Percentiles rank a stretch among this genome's conserved stretches.
Conservation (phyloP, 2,329 filamentous ascomycete genomes). For the Dactylonectria macrodidyma region DNA sequence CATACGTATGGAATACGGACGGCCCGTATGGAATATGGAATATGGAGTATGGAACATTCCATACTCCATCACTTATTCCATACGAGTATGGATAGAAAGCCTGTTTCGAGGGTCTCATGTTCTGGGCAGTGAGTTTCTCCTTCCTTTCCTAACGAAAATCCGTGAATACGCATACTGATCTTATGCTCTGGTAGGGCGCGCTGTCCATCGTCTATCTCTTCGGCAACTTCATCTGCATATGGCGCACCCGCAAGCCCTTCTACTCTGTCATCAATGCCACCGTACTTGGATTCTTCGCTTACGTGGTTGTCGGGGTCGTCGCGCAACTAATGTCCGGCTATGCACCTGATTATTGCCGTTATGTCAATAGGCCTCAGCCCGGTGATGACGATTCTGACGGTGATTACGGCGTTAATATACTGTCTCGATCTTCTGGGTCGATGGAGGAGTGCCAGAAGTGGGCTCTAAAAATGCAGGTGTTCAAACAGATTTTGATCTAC, state of each 20-base stretch:
- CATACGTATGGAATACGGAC: too few relatives aligned
- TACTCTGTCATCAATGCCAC: not conserved
- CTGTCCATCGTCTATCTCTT: not conserved
- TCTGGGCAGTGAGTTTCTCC: slow-evolving; percentile 4
- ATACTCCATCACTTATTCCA: too few relatives aligned
- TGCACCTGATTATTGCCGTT: not conserved
- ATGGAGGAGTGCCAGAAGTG: slow-evolving; percentile 6
- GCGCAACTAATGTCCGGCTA: not conserved
- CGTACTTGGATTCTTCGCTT: not conserved
- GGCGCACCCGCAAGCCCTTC: not conserved
- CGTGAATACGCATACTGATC: too few relatives aligned
- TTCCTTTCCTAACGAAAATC: too few relatives aligned
- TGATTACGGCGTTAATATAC: not conserved
- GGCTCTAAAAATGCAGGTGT: slow-evolving; percentile 12
- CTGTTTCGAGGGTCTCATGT: too few relatives aligned
- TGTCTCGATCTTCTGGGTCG: not conserved
- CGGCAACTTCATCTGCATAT: slow-evolving; percentile 7
- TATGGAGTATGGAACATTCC: too few relatives aligned
- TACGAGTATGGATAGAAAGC: too few relatives aligned
- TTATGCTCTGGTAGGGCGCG: not conserved
- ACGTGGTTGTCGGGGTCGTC: not conserved
- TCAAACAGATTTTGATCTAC: not conserved
- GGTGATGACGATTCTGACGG: not conserved
- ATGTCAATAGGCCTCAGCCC: not conserved
- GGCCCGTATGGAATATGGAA: too few relatives aligned